Evolutionary conservation across 495 filamentous ascomycete genomes (phyloP), one percentile per base, ranked within the genome.

Genomic region (Glarea lozoyensis): DNA sequence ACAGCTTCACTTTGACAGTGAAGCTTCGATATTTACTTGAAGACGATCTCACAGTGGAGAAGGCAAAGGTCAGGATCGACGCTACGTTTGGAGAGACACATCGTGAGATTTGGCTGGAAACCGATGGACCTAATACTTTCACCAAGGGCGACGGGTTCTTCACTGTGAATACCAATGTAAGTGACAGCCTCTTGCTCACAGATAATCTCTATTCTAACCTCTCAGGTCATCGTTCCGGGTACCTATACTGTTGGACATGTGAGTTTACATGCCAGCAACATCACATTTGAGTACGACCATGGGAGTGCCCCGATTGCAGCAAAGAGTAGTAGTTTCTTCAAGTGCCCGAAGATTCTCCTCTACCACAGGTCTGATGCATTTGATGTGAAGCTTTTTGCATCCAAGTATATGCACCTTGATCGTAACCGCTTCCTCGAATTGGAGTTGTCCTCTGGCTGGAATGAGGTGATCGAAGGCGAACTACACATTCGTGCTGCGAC

Each of bases 401-500:
- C 74, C 1, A 73, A 66, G 42, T 61, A 70, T 32, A 74, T 94
- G 37, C 79, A 87, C 49, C 73, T 97, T 4, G 85, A 92, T 53
- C 74, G 78, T 48, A 78, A 82, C 50, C 80, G 81, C 38, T 77
- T 75, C 9, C 61, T 95, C 4, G 83, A 94, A 46, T 61, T 99
- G 34, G 72, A 79, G 42, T 60, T 94, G 7, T 60, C 68, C 33
- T 81, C 78, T 31, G 90, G 90, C 19, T 79, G 80, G 70, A 95
- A 97, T 55, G 61, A 82, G 2, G 70, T 96, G 35, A 61, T 64
- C 23, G 70, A 55, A 10, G 81, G 78, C 25, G 81, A 83, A 44
- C 58, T 99, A 40, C 78, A 80, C 23, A 66, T 96, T 20, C 76
- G 80, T 51, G 75, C 88, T 45, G 87, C 82, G 3, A 90, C 93